Evolutionary conservation across 2,329 filamentous ascomycete species (phyloP).

Genomic region (Falciphora oryzae): DNA sequence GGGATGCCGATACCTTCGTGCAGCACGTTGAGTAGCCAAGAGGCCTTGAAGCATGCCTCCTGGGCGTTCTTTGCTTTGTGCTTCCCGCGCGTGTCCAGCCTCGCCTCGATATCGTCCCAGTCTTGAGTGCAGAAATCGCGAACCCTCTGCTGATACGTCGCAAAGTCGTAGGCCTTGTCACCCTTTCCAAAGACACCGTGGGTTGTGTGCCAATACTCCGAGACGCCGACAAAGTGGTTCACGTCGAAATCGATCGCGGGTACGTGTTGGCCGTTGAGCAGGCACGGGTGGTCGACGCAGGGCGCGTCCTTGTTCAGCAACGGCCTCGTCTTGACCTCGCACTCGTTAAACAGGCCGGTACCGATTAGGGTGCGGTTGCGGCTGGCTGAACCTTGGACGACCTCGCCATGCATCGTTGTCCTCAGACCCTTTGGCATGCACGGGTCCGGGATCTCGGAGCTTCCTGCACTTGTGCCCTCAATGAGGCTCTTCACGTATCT

Average conservation of each 20-base stretch:
- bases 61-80: constrained; percentile 73
- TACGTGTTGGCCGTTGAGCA: constrained; percentile 86
- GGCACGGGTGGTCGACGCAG: constrained; percentile 76
- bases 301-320: constrained; percentile 83
- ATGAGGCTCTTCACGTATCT: constrained; percentile 77
- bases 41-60: constrained; percentile 95
- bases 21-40: constrained; percentile 94
- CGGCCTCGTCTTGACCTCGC: constrained; percentile 74
- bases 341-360: constrained; percentile 83
- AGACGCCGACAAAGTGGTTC: constrained; percentile 96
- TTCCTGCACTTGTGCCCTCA: constrained; percentile 42
- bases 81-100: constrained; percentile 61
- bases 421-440: constrained; percentile 77
- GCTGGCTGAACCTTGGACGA: constrained; percentile 27
- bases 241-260: constrained; percentile 95
- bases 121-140: constrained; percentile 77
- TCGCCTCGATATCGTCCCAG: constrained; percentile 70
- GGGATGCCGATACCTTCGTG: constrained; percentile 96
- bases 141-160: constrained; percentile 81
- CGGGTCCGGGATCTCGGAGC: constrained; percentile 75
- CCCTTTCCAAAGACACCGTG: constrained; percentile 83
- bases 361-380: constrained; percentile 59
- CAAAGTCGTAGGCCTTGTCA: constrained; percentile 82
- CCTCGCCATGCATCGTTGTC: constrained; percentile 65
- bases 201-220: constrained; percentile 98